phyloP scores from a whole-genome alignment of 331 rosid species.

The Phaseolus coccineus region DNA sequence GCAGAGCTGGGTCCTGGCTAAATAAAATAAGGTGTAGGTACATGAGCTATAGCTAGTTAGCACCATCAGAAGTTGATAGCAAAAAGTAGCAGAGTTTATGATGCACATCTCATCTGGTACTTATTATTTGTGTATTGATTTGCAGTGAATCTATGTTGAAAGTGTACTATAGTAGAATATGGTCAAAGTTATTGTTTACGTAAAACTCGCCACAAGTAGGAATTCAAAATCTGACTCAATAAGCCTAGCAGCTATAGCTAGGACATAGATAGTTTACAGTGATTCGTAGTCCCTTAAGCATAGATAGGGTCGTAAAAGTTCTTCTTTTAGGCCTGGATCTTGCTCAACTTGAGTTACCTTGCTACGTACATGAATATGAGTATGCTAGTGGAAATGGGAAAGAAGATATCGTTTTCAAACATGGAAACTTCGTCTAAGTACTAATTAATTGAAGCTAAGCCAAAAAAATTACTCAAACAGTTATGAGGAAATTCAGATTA shows the following conservation, averaged over 20 bases:
- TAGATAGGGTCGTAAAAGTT: background rate
- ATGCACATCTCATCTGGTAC: background rate
- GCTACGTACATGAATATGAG: background rate
- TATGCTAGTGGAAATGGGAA: background rate
- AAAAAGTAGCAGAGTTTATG: background rate
- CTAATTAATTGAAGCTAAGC: background rate
- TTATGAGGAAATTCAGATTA: no score
- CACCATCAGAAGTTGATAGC: background rate
- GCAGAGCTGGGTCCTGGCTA: no score
- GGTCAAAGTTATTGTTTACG: background rate
- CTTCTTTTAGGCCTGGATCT: background rate
- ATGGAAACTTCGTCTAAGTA: background rate
- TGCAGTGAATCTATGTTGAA: background rate
- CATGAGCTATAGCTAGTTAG: background rate
- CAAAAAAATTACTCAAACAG: no score
- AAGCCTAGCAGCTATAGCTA: background rate
- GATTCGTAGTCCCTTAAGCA: background rate
- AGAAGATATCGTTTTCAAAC: background rate
- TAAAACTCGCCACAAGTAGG: conserved; percentile 3
- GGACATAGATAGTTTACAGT: background rate
- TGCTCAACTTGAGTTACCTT: background rate
- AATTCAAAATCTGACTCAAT: background rate
- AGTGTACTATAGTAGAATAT: background rate
- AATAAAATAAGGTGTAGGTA: no score
- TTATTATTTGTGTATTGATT: background rate